Percentiles rank a stretch among this genome's conserved stretches.
These are phyloP conservation scores for Colletotrichum euphorbiae DNA, from an alignment of 2,329 filamentous ascomycete species.

Conservation along the genomic window DNA sequence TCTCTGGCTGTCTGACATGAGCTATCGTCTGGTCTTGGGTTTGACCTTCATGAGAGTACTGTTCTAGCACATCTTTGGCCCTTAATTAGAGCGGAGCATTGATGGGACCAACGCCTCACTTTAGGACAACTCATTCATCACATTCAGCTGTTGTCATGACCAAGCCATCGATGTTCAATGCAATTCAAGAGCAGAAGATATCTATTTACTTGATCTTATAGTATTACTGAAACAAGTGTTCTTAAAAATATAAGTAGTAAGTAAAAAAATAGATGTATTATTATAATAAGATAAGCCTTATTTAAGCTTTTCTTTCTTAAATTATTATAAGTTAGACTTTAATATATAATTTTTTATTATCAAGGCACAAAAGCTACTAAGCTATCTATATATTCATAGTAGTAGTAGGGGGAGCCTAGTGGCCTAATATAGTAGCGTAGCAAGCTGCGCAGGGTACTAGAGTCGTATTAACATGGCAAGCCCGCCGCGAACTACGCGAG, in stretches of 20 bases:
- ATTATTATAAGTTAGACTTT: no score
- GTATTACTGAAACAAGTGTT: background rate
- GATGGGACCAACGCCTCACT: conserved; percentile 24
- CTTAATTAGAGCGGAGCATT: conserved; percentile 8
- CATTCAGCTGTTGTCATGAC: background rate
- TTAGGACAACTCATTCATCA: conserved; percentile 1
- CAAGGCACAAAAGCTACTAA: no score
- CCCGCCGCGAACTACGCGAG: conserved; percentile 33
- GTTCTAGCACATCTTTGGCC: background rate
- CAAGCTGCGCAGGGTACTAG: conserved; percentile 35
- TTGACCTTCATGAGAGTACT: background rate
- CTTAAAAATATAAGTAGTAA: background rate
- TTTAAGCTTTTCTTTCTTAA: no score
- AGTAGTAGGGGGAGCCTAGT: conserved; percentile 30
- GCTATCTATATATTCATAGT: no score
- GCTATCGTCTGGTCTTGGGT: conserved; percentile 31
- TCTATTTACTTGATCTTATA: background rate
- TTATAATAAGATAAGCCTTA: no score
- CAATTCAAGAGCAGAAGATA: no score
- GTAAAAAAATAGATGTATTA: no score
- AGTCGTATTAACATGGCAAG: conserved; percentile 37
- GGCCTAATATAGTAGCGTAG: conserved; percentile 36
- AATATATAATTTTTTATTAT: no score
- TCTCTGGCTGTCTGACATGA: conserved; percentile 1
- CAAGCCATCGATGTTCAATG: conserved; percentile 2